Conservation (phyloP, 2,329 filamentous ascomycete genomes). For the Chalara sp. region DNA sequence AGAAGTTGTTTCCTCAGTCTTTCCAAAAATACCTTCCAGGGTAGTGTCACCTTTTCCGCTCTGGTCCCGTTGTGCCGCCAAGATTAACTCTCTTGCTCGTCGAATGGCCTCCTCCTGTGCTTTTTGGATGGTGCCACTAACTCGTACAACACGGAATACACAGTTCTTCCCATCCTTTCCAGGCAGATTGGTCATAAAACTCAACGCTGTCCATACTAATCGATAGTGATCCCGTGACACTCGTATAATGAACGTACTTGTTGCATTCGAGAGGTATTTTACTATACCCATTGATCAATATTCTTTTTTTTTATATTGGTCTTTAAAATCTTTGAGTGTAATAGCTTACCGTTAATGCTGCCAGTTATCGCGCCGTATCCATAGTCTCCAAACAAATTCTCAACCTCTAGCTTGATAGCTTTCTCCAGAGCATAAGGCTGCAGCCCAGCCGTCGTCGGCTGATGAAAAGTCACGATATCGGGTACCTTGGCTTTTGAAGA, state of each 20-base stretch:
- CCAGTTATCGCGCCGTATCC: constrained; percentile 69
- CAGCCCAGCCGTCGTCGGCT: constrained; percentile 68
- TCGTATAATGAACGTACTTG: constrained; percentile 86
- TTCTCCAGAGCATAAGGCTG: constrained; percentile 59
- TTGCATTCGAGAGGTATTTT: constrained; percentile 88
- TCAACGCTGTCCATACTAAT: constrained; percentile 83
- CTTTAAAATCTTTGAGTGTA: too few species aligned
- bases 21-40: constrained; percentile 34
- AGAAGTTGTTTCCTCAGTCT: constrained; percentile 15
- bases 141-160: constrained; percentile 76
- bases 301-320: too few species aligned
- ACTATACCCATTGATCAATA: constrained; percentile 42
- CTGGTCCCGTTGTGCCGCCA: constrained; percentile 52
- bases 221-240: constrained; percentile 77
- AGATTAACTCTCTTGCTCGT: constrained; percentile 64
- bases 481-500: constrained; percentile 35
- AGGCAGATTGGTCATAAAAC: constrained; percentile 65
- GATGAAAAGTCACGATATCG: constrained; percentile 65
- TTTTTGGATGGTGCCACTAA: constrained; percentile 90
- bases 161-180: constrained; percentile 55
- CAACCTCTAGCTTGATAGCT: constrained; percentile 63
- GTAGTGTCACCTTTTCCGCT: constrained; percentile 31
- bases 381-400: constrained; percentile 79
- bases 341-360: constrained; percentile 55
- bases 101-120: constrained; percentile 84